Evolutionary conservation across 495 filamentous ascomycete genomes (phyloP).

Genomic region (Trichoderma virens): DNA sequence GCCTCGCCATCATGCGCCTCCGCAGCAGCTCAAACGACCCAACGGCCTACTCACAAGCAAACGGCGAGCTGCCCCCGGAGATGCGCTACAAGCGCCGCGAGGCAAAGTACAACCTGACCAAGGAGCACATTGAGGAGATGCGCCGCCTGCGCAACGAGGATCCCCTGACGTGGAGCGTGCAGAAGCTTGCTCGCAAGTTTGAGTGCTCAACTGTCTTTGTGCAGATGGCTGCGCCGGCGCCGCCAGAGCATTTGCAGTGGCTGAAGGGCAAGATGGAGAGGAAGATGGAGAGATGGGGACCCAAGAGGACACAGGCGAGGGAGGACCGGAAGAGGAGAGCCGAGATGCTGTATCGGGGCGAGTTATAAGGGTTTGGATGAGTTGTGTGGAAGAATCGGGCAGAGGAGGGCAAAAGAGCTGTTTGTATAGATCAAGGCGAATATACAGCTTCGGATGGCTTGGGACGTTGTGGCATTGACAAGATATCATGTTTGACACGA

Average conservation of each 20-base stretch:
- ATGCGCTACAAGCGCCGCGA: conserved; percentile 33
- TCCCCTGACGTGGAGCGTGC: conserved; percentile 64
- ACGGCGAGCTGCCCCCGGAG: conserved; percentile 47
- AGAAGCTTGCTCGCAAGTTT: conserved; percentile 62
- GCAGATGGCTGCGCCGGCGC: conserved; percentile 40
- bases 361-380: conserved; percentile 27
- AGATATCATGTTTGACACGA: too few species aligned
- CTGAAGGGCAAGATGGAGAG: conserved; percentile 40
- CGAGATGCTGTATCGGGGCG: conserved; percentile 47
- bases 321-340: conserved; percentile 65
- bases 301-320: conserved; percentile 58
- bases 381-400: background rate
- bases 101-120: conserved; percentile 70
- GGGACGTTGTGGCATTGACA: too few species aligned
- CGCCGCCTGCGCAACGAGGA: conserved; percentile 57
- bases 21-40: conserved; percentile 7
- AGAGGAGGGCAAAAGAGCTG: too few species aligned
- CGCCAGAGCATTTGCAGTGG: conserved; percentile 30
- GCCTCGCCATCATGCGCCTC: conserved; percentile 37
- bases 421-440: too few species aligned
- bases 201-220: conserved; percentile 73
- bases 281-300: conserved; percentile 66
- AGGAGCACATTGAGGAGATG: conserved; percentile 71
- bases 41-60: background rate
- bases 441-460: too few species aligned